Evolutionary conservation across 163 green algal species (phyloP).

Genomic region (Prototheca cutis): DNA sequence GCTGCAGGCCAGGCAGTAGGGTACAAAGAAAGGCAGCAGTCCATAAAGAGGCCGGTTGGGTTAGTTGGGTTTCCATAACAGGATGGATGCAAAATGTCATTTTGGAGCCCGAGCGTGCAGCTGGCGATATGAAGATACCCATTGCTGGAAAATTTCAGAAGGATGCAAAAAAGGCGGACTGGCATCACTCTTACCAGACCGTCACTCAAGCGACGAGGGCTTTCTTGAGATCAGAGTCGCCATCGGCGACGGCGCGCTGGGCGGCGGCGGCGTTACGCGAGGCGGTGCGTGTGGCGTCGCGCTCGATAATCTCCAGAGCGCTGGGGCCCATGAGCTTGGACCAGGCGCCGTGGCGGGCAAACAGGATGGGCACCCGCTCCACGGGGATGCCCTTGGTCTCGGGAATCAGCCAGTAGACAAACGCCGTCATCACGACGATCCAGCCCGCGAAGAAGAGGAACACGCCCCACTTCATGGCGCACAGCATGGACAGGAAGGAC

Average conservation of each 20-base stretch:
- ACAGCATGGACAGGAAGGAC: slow-evolving; percentile 52
- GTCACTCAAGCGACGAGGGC: too few relatives aligned
- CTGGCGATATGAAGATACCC: too few relatives aligned
- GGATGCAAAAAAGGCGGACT: too few relatives aligned
- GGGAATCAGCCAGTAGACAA: slow-evolving; percentile 7
- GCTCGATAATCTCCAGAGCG: not conserved
- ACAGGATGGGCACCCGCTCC: slow-evolving; percentile 4
- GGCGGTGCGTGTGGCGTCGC: not conserved
- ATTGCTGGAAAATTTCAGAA: too few relatives aligned
- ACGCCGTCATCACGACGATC: slow-evolving; percentile 8
- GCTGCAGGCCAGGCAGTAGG: too few relatives aligned
- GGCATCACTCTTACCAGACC: too few relatives aligned
- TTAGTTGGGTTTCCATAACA: too few relatives aligned
- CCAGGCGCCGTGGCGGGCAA: slow-evolving; percentile 3
- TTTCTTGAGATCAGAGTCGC: too few relatives aligned
- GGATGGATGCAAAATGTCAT: too few relatives aligned
- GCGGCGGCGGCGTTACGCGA: not conserved
- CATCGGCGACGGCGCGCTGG: slow-evolving; percentile 1
- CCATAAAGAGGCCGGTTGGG: too few relatives aligned
- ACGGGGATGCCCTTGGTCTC: slow-evolving; percentile 14
- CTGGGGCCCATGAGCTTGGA: not conserved
- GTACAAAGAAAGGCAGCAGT: too few relatives aligned
- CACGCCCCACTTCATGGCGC: slow-evolving; percentile 47
- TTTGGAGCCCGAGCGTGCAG: too few relatives aligned
- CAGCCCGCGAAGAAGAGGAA: slow-evolving; percentile 62